Conservation (phyloP, 73 alveolate species). For the Breviolum minutum region DNA sequence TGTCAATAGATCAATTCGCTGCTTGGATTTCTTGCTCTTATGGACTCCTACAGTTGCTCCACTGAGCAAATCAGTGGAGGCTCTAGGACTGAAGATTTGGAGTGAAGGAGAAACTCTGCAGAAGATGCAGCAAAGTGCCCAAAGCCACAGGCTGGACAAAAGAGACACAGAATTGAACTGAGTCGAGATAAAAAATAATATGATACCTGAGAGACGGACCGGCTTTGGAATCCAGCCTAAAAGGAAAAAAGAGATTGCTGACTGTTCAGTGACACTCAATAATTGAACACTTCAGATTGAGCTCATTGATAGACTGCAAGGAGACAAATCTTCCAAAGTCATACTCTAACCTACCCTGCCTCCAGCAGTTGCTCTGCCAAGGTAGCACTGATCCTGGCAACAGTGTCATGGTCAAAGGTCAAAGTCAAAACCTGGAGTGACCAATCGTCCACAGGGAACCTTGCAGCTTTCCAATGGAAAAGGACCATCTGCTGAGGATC, state of each 20-base stretch:
- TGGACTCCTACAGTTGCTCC: no score
- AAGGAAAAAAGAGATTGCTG: no score
- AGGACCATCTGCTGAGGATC: background rate
- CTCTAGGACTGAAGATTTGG: no score
- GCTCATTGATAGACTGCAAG: no score
- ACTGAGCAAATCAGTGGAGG: no score
- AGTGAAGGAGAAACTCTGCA: no score
- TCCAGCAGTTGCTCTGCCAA: background rate
- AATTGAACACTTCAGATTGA: no score
- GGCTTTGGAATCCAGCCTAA: conserved; percentile 26
- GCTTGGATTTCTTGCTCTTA: no score
- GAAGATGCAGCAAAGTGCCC: no score
- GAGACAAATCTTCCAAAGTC: no score
- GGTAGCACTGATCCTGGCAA: background rate
- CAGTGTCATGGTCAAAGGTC: background rate
- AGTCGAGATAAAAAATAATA: background rate
- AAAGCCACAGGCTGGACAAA: background rate
- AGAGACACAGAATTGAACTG: background rate
- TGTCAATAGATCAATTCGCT: no score
- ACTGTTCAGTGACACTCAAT: no score
- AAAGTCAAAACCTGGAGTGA: background rate
- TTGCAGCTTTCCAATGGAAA: conserved; percentile 24
- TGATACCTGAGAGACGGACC: background rate
- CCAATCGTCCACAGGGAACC: background rate
- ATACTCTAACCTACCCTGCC: background rate